These are phyloP conservation scores for Flaveria robusta DNA, from an alignment of 129 eudicot genomes.

Conservation along the genomic window DNA sequence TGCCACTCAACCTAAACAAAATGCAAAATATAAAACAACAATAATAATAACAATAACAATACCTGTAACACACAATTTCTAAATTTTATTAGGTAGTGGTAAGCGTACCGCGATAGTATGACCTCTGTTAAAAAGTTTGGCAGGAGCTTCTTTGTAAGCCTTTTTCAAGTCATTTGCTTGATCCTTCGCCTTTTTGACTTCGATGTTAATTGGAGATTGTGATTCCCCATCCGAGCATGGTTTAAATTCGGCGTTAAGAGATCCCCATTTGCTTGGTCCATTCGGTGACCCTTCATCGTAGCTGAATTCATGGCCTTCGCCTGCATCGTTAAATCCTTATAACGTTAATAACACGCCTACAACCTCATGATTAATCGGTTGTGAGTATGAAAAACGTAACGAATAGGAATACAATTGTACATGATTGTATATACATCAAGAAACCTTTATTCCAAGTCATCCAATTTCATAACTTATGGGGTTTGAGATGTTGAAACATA, in stretches of 20 bases:
- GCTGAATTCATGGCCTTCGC: constrained; percentile 23
- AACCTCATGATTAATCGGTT: too few species aligned
- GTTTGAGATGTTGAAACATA: too few species aligned
- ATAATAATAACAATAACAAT: not conserved
- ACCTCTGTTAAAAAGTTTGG: constrained; percentile 37
- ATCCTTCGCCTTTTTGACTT: not conserved
- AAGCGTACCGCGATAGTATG: constrained; percentile 42
- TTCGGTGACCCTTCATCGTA: constrained; percentile 24
- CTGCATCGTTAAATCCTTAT: not conserved
- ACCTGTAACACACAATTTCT: not conserved
- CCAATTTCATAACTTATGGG: too few species aligned
- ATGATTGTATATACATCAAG: too few species aligned
- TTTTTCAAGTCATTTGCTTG: constrained; percentile 28
- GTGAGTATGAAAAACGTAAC: not conserved
- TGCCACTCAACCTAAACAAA: constrained; percentile 49
- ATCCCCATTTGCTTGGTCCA: constrained; percentile 53
- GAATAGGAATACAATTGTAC: not conserved
- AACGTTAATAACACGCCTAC: not conserved
- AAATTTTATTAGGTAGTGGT: not conserved
- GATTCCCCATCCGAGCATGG: constrained; percentile 37
- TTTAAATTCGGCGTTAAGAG: constrained; percentile 32
- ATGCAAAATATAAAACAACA: not conserved
- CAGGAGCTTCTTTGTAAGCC: constrained; percentile 48
- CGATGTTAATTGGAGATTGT: constrained; percentile 54
- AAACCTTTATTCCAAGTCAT: too few species aligned